Conservation (phyloP, 495 filamentous ascomycete genomes). For the Chaetomium fimeti region DNA sequence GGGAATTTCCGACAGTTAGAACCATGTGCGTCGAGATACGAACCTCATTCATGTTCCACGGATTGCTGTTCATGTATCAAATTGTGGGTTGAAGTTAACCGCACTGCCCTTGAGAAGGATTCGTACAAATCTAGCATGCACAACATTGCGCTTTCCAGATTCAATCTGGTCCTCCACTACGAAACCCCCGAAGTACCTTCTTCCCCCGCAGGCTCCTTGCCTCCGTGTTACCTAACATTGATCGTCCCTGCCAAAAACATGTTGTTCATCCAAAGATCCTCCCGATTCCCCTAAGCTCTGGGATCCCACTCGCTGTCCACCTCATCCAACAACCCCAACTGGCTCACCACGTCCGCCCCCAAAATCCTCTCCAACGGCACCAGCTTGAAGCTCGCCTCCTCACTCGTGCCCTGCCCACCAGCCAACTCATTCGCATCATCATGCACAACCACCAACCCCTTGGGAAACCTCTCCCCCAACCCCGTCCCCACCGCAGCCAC, state of each 20-base stretch:
- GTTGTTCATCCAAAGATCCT: not conserved
- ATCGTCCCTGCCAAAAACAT: no score
- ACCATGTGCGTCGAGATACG: not conserved
- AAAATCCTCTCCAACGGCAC: conserved; percentile 12
- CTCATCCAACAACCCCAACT: conserved; percentile 9
- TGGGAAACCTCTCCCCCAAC: conserved; percentile 11
- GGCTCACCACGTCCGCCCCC: not conserved
- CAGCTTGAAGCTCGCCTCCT: conserved; percentile 20
- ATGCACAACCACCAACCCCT: conserved; percentile 16
- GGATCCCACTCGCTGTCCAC: conserved; percentile 19
- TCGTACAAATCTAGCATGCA: no score
- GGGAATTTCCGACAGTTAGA: not conserved
- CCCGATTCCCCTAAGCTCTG: not conserved
- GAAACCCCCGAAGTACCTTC: no score
- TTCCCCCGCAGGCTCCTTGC: no score
- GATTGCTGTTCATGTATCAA: not conserved
- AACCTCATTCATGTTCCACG: not conserved
- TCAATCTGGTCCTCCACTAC: no score
- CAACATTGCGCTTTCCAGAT: no score
- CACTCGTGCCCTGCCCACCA: conserved; percentile 19
- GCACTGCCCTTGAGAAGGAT: no score
- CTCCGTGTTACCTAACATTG: no score
- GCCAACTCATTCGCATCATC: conserved; percentile 20
- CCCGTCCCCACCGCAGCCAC: conserved; percentile 15
- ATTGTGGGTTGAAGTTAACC: no score